phyloP scores from a whole-genome alignment of 2,329 filamentous ascomycete genomes.

The Colletotrichum nymphaeae region DNA sequence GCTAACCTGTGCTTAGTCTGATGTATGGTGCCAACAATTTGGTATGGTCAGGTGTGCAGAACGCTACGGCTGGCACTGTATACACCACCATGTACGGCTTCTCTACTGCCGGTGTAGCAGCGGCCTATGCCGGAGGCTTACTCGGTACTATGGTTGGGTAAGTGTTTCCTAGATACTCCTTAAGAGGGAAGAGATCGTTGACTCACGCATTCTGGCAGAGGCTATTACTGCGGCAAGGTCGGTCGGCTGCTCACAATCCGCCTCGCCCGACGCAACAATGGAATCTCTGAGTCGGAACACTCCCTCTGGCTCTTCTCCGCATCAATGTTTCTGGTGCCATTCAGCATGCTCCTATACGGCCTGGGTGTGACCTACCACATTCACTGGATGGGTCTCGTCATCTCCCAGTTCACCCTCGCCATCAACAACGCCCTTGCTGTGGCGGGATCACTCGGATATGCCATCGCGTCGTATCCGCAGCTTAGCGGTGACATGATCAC shows the following conservation, averaged over 20 bases:
- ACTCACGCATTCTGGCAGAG: not conserved
- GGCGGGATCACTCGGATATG: slow-evolving; percentile 42
- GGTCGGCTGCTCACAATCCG: slow-evolving; percentile 52
- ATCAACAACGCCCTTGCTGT: slow-evolving; percentile 43
- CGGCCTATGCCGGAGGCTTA: slow-evolving; percentile 42
- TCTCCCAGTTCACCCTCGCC: slow-evolving; percentile 43
- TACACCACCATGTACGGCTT: slow-evolving; percentile 46
- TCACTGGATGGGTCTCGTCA: slow-evolving; percentile 46
- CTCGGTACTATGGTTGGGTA: slow-evolving; percentile 56
- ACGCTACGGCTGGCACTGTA: slow-evolving; percentile 45
- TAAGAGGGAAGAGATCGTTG: accelerated
- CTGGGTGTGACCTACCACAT: slow-evolving; percentile 44
- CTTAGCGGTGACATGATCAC: slow-evolving; percentile 44
- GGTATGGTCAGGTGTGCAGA: slow-evolving; percentile 45
- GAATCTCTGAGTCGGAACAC: slow-evolving; percentile 54
- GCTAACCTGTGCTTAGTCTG: too few relatives aligned
- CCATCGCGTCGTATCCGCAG: slow-evolving; percentile 45
- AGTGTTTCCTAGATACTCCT: not conserved
- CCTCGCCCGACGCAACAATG: slow-evolving; percentile 52
- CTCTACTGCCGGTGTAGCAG: slow-evolving; percentile 37
- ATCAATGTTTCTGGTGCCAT: slow-evolving; percentile 49
- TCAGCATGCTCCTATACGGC: slow-evolving; percentile 56
- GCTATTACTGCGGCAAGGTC: slow-evolving; percentile 46
- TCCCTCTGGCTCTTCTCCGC: slow-evolving; percentile 47
- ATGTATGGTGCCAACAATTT: slow-evolving; percentile 48